A percentile compares a stretch with the other conserved stretches of the same genome.
These are phyloP conservation scores for Colletotrichum somersetense DNA, from an alignment of 2,329 filamentous ascomycete genomes.

Conservation along the genomic window DNA sequence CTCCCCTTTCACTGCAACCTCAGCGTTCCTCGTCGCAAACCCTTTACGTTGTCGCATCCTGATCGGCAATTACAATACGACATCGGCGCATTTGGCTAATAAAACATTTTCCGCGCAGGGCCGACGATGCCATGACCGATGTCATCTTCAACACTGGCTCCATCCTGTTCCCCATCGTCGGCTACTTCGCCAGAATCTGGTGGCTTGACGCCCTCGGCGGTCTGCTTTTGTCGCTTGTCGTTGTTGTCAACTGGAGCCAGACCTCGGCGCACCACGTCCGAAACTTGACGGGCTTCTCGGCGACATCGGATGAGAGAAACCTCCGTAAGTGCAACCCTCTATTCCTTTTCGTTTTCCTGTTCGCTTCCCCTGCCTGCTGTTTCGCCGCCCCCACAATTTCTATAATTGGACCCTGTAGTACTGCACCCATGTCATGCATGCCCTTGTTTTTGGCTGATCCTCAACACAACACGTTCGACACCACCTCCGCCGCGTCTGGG, in stretches of 20 bases:
- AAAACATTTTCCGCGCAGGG: conserved; percentile 48
- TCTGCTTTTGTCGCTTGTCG: conserved; percentile 80
- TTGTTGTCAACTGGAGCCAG: conserved; percentile 83
- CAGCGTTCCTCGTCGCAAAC: conserved; percentile 17
- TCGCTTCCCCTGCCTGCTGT: conserved; percentile 16
- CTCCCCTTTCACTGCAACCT: conserved; percentile 20
- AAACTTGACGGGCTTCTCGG: conserved; percentile 83
- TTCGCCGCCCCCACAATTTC: conserved; percentile 21
- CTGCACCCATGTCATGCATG: conserved; percentile 1
- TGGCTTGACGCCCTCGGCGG: conserved; percentile 87
- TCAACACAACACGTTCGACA: not conserved
- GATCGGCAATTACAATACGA: conserved; percentile 46
- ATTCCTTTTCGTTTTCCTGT: not conserved
- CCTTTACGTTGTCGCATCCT: conserved; percentile 20
- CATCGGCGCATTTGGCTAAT: conserved; percentile 40
- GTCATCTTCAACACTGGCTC: conserved; percentile 93
- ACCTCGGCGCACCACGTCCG: conserved; percentile 83
- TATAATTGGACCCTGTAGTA: conserved; percentile 22
- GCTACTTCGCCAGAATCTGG: conserved; percentile 82
- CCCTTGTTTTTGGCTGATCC: not conserved
- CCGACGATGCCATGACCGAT: conserved; percentile 73
- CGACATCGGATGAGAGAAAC: conserved; percentile 84
- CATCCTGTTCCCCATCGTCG: conserved; percentile 86
- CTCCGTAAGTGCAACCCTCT: conserved; percentile 59
- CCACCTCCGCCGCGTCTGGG: not conserved